Percentiles rank a stretch among this genome's conserved stretches.
Conservation (phyloP, 2,329 filamentous ascomycete genomes). For the Alternaria novae-zelandiae region DNA sequence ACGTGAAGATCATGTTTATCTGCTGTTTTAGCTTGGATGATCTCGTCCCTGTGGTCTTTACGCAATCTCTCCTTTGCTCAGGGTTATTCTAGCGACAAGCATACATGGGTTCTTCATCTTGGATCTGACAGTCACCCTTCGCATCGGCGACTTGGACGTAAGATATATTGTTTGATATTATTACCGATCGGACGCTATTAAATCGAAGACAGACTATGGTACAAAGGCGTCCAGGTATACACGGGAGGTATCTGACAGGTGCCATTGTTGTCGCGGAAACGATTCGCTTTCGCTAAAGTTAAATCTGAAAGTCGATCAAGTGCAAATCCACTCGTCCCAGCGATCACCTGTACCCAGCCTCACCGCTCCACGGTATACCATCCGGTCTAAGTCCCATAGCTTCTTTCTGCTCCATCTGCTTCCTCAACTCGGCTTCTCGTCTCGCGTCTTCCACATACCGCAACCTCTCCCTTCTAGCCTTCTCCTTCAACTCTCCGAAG, state of each 20-base stretch:
- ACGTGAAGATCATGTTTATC: not conserved
- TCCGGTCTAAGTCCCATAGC: constrained; percentile 34
- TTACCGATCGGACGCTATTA: not conserved
- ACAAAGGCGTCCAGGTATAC: not conserved
- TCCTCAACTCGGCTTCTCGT: constrained; percentile 28
- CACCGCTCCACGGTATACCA: constrained; percentile 7
- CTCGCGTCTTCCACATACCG: constrained; percentile 34
- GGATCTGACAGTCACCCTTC: accelerated
- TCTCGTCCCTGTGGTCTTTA: not conserved
- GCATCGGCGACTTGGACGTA: not conserved
- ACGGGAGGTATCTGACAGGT: not conserved
- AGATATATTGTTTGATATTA: not conserved
- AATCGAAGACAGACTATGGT: not conserved
- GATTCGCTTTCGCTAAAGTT: not conserved
- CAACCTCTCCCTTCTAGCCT: constrained; percentile 34
- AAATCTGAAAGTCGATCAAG: not conserved
- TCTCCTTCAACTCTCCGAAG: constrained; percentile 45
- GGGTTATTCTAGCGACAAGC: not conserved
- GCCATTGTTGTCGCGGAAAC: not conserved
- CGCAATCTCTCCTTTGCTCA: not conserved
- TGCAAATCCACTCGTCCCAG: not conserved
- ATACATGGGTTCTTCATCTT: not conserved
- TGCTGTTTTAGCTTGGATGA: not conserved
- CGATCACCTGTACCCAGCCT: constrained; percentile 6
- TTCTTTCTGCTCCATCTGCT: constrained; percentile 30